Evolutionary conservation across 2,329 filamentous ascomycete genomes (phyloP).

Genomic region (Ascocoryne sarcoides): DNA sequence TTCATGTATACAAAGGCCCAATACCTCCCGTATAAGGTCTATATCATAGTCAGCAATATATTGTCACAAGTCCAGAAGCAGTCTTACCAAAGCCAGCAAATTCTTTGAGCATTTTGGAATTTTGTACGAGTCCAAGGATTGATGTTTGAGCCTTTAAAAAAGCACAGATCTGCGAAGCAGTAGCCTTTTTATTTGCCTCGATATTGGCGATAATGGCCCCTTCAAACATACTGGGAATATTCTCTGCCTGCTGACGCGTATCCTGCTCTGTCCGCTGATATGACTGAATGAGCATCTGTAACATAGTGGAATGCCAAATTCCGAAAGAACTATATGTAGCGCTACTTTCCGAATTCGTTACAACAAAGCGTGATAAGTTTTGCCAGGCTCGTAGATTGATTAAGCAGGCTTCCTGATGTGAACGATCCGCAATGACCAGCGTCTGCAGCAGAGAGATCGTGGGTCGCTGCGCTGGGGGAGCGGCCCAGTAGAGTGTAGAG

Average conservation of each 20-base stretch:
- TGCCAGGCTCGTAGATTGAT: slow-evolving; percentile 57
- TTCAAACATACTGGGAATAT: slow-evolving; percentile 6
- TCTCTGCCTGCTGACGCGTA: slow-evolving; percentile 16
- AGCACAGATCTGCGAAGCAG: neutral
- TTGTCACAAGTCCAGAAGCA: neutral
- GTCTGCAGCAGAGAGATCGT: slow-evolving; percentile 46
- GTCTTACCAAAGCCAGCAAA: slow-evolving; percentile 19
- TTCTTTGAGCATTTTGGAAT: slow-evolving; percentile 9
- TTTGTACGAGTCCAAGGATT: neutral
- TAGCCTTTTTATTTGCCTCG: slow-evolving; percentile 6
- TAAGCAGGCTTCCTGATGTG: slow-evolving; percentile 57
- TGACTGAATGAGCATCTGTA: slow-evolving; percentile 48
- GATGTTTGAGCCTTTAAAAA: neutral
- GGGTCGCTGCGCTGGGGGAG: slow-evolving; percentile 46
- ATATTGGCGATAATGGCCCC: slow-evolving; percentile 5
- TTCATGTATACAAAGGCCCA: slow-evolving; percentile 1
- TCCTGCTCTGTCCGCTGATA: slow-evolving; percentile 33
- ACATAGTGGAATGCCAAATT: slow-evolving; percentile 49
- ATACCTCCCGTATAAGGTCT: neutral
- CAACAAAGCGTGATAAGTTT: slow-evolving; percentile 50
- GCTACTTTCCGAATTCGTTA: slow-evolving; percentile 36
- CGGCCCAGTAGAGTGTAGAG: slow-evolving; percentile 57
- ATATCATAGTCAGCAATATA: slow-evolving; percentile 1
- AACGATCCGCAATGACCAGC: slow-evolving; percentile 48
- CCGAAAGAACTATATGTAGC: slow-evolving; percentile 41